Percentiles rank a stretch among this genome's conserved stretches.
These are phyloP conservation scores for Alternaria gaisen DNA, from an alignment of 2,329 filamentous ascomycete species.

Conservation along the genomic window DNA sequence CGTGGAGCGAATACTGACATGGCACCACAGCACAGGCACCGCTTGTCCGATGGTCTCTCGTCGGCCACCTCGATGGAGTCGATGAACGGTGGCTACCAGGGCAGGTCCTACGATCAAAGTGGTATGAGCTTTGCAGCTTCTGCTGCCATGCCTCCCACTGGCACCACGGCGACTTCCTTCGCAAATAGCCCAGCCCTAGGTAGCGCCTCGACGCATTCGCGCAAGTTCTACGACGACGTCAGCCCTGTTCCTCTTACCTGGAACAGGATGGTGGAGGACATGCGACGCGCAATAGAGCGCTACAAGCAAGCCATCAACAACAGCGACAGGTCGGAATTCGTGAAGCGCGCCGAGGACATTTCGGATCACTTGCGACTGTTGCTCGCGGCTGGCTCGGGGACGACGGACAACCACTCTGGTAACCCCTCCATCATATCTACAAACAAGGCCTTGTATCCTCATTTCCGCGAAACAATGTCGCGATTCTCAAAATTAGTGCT, in stretches of 20 bases:
- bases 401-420: constrained; percentile 97
- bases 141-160: constrained; percentile 57
- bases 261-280: constrained; percentile 89
- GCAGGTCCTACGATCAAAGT: constrained; percentile 57
- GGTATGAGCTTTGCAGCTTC: constrained; percentile 56
- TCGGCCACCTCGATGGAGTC: constrained; percentile 93
- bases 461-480: constrained; percentile 99
- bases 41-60: constrained; percentile 75
- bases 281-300: constrained; percentile 87
- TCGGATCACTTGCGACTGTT: constrained; percentile 94
- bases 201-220: constrained; percentile 67
- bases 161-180: constrained; percentile 64
- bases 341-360: constrained; percentile 94
- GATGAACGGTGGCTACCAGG: constrained; percentile 74
- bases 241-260: constrained; percentile 82
- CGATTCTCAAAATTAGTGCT: constrained; percentile 99
- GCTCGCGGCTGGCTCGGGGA: constrained; percentile 94
- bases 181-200: constrained; percentile 58
- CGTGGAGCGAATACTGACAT: constrained; percentile 26
- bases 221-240: constrained; percentile 92
- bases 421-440: constrained; percentile 99
- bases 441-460: constrained; percentile 95
- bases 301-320: constrained; percentile 90
- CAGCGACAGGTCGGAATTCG: constrained; percentile 86
- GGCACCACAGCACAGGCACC: constrained; percentile 56